A percentile compares a stretch with the other conserved stretches of the same genome.
Conservation (phyloP, 306 rosid genomes). For the Cucumis melo region DNA sequence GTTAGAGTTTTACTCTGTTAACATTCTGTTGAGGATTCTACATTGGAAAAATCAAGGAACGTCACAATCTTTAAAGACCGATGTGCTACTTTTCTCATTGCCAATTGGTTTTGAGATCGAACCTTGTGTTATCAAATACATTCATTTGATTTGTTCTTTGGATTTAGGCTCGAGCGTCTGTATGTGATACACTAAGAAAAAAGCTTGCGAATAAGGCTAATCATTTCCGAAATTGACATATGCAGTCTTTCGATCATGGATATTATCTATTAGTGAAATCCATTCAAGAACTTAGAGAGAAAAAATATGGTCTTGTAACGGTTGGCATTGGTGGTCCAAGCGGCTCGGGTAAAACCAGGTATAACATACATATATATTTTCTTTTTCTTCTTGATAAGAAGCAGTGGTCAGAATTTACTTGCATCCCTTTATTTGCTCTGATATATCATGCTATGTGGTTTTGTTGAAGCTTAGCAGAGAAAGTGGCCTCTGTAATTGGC, state of each 20-base stretch:
- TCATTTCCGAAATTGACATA: conserved; percentile 10
- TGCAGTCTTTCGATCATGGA: conserved; percentile 98
- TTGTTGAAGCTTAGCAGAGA: conserved; percentile 90
- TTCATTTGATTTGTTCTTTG: neutral
- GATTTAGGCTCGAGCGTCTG: neutral
- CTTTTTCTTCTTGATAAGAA: neutral
- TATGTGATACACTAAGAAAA: neutral
- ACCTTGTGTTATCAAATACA: no score
- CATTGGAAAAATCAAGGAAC: no score
- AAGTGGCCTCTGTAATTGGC: conserved; percentile 96
- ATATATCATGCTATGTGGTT: conserved; percentile 18
- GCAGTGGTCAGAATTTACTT: conserved; percentile 3
- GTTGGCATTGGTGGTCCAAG: conserved; percentile 98
- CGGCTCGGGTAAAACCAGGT: conserved; percentile 98
- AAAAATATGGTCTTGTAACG: conserved; percentile 71
- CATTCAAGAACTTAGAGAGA: conserved; percentile 93
- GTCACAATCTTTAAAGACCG: no score
- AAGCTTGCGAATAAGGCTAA: conserved; percentile 2
- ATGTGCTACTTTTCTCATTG: no score
- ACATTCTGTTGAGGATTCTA: no score
- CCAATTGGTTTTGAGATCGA: no score
- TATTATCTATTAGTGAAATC: conserved; percentile 88
- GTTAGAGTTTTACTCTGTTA: neutral
- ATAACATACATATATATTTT: neutral
- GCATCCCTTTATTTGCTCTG: conserved; percentile 13